phyloP scores from a whole-genome alignment of 2,329 filamentous ascomycete species.

The Penicillium aurantiogriseum region DNA sequence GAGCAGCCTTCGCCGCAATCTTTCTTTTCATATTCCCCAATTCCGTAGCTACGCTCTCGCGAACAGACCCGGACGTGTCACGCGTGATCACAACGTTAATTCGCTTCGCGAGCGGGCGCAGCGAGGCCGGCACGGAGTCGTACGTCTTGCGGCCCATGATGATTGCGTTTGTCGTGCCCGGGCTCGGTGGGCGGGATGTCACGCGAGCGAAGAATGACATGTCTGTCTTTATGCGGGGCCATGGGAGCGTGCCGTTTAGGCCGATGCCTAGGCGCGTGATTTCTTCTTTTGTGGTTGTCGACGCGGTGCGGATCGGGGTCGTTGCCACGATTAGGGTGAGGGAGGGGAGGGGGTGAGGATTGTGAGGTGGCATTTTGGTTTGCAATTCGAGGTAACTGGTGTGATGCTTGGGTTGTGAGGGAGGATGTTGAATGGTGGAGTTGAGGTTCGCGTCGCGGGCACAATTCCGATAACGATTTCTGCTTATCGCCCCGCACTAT shows the following conservation, averaged over 20 bases:
- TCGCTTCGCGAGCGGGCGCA: slow-evolving; percentile 75
- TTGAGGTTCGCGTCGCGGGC: slow-evolving; percentile 2
- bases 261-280: slow-evolving; percentile 86
- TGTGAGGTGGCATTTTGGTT: slow-evolving; percentile 25
- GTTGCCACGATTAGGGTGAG: slow-evolving; percentile 93
- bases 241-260: slow-evolving; percentile 73
- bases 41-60: slow-evolving; percentile 35
- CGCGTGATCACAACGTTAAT: slow-evolving; percentile 77
- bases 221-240: slow-evolving; percentile 83
- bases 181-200: slow-evolving; percentile 60
- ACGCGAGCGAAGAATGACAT: slow-evolving; percentile 95
- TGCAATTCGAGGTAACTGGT: background rate
- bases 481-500: slow-evolving; percentile 2
- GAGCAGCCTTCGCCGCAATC: slow-evolving; percentile 19
- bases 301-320: slow-evolving; percentile 55
- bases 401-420: background rate
- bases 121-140: slow-evolving; percentile 77
- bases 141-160: slow-evolving; percentile 98
- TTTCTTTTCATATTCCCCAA: slow-evolving; percentile 32
- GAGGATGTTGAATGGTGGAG: background rate
- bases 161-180: slow-evolving; percentile 62
- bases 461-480: background rate
- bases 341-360: slow-evolving; percentile 43
- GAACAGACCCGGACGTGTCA: slow-evolving; percentile 33
- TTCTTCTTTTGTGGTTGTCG: slow-evolving; percentile 58